Evolutionary conservation across 2,329 filamentous ascomycete genomes (phyloP).

Genomic region (Sphaceloma murrayae): DNA sequence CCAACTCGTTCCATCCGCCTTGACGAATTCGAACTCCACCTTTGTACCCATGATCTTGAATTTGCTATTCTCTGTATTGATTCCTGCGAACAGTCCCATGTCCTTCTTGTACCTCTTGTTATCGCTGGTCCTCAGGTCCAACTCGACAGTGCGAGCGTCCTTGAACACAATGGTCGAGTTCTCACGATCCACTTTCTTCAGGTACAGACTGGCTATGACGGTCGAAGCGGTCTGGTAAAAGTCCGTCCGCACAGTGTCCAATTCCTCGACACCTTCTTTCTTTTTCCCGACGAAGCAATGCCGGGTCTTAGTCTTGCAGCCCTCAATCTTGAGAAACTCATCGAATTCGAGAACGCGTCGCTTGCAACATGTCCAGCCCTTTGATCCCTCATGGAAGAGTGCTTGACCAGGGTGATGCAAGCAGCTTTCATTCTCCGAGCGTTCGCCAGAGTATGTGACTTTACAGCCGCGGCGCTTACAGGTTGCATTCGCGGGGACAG

Average conservation of each 20-base stretch:
- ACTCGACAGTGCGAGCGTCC: conserved; percentile 48
- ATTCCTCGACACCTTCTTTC: conserved; percentile 55
- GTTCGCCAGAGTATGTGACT: conserved; percentile 50
- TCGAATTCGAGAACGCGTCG: conserved; percentile 91
- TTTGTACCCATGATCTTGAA: conserved; percentile 84
- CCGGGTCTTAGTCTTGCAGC: conserved; percentile 69
- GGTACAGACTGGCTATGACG: conserved; percentile 84
- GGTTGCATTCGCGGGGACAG: conserved; percentile 61
- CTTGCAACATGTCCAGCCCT: conserved; percentile 97
- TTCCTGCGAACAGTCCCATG: conserved; percentile 65
- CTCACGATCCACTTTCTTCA: conserved; percentile 92
- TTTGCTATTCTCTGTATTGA: conserved; percentile 64
- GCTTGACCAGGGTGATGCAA: conserved; percentile 81
- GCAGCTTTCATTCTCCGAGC: conserved; percentile 65
- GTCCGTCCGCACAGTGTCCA: conserved; percentile 75
- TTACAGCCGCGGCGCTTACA: conserved; percentile 75
- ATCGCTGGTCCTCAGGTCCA: conserved; percentile 82
- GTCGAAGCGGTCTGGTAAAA: conserved; percentile 85
- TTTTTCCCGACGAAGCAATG: conserved; percentile 77
- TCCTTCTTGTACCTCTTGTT: conserved; percentile 68
- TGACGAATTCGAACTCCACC: conserved; percentile 66
- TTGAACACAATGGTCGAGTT: conserved; percentile 63
- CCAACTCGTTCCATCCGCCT: conserved; percentile 71
- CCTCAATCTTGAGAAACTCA: conserved; percentile 91
- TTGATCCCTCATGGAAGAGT: conserved; percentile 96